Percentiles rank a stretch among this genome's conserved stretches.
Evolutionary conservation across 306 rosid species (phyloP).

Genomic region (Castanea mollissima): DNA sequence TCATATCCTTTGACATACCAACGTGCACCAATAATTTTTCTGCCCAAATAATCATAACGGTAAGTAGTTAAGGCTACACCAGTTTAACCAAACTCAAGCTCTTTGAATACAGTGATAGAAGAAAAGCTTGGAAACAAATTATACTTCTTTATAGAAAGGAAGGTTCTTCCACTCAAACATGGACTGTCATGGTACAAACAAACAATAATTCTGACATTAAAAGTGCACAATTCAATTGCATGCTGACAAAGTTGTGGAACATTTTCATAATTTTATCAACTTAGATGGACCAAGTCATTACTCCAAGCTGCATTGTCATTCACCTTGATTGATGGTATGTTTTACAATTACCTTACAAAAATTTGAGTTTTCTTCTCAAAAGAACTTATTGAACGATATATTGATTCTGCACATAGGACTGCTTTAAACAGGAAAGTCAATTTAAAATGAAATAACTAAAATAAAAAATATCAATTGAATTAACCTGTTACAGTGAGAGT

Average conservation of each 20-base stretch:
- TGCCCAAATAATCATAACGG: conserved; percentile 20
- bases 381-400: neutral
- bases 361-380: neutral
- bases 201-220: neutral
- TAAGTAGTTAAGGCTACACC: neutral
- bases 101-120: neutral
- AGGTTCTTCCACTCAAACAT: neutral
- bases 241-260: neutral
- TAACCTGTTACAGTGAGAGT: conserved; percentile 51
- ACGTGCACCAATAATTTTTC: conserved; percentile 69
- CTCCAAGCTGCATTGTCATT: neutral
- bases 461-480: neutral
- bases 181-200: neutral
- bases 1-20: conserved; percentile 69
- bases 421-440: neutral
- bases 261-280: conserved; percentile 1
- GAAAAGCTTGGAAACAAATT: neutral
- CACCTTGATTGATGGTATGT: neutral
- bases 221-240: neutral
- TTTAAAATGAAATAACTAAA: neutral
- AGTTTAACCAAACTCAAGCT: neutral
- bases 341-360: neutral
- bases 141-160: neutral
- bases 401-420: neutral
- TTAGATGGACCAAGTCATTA: neutral